A percentile compares a stretch with the other conserved stretches of the same genome.
Evolutionary conservation across 2,329 filamentous ascomycete genomes (phyloP).

Genomic region (Geoglossum cookeanum): DNA sequence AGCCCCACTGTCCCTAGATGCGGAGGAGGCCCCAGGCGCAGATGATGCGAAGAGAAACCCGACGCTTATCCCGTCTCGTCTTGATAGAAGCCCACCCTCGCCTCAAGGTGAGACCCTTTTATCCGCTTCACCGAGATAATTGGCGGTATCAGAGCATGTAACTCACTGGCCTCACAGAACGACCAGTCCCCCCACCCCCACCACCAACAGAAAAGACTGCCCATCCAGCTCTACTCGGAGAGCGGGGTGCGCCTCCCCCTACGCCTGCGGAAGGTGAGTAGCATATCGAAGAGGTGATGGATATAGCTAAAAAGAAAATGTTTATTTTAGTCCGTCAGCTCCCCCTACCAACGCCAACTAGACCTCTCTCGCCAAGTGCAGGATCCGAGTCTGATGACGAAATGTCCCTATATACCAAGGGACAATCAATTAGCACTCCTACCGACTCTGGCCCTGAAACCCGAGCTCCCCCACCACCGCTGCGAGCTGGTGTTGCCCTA

Average conservation of each 20-base stretch:
- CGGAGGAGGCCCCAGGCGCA: conserved; percentile 31
- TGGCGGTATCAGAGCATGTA: not conserved
- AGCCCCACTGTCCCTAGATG: conserved; percentile 22
- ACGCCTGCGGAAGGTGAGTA: conserved; percentile 40
- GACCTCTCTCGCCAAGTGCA: conserved; percentile 45
- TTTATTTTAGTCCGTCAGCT: conserved; percentile 38
- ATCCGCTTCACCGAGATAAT: not conserved
- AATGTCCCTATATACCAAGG: conserved; percentile 37
- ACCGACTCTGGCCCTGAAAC: conserved; percentile 13
- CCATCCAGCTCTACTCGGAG: conserved; percentile 18
- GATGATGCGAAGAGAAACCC: conserved; percentile 25
- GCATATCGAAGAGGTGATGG: not conserved
- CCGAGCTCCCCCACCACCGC: conserved; percentile 25
- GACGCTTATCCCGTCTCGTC: not conserved
- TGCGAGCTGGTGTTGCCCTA: conserved; percentile 16
- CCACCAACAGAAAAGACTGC: conserved; percentile 18
- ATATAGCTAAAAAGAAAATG: not conserved
- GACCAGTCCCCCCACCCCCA: conserved; percentile 25
- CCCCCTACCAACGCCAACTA: conserved; percentile 32
- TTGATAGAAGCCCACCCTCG: conserved; percentile 22
- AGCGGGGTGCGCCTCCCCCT: conserved; percentile 18
- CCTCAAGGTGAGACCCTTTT: conserved; percentile 29
- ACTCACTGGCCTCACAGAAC: conserved; percentile 18
- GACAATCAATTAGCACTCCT: conserved; percentile 20
- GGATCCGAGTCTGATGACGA: conserved; percentile 86